Evolutionary conservation across 2,329 filamentous ascomycete genomes (phyloP).

Genomic region (Juglanconis juglandina): DNA sequence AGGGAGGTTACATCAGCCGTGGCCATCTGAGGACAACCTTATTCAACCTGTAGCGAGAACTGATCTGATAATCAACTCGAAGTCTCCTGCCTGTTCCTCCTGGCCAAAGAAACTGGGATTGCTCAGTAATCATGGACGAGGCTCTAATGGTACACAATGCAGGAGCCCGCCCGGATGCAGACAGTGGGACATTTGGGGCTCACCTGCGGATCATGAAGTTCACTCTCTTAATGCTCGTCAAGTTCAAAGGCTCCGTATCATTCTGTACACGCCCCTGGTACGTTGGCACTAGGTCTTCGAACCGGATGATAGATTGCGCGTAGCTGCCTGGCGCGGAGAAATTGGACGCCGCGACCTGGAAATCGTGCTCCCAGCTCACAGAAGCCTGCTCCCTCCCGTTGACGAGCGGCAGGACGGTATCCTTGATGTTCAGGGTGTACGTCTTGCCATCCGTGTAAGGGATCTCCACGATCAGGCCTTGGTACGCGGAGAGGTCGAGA

Average conservation of each 20-base stretch:
- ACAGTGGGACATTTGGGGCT: background rate
- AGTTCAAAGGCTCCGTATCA: background rate
- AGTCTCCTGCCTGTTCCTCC: too few relatives aligned
- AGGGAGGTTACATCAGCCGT: too few relatives aligned
- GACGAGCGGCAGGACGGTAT: slow-evolving; percentile 46
- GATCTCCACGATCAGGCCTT: slow-evolving; percentile 47
- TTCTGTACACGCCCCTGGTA: slow-evolving; percentile 4
- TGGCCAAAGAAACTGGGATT: too few relatives aligned
- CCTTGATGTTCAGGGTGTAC: slow-evolving; percentile 59
- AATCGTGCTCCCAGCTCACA: slow-evolving; percentile 56
- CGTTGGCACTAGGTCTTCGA: background rate
- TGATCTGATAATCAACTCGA: too few relatives aligned
- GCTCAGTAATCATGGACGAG: too few relatives aligned
- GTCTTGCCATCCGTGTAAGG: slow-evolving; percentile 46
- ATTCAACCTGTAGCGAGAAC: too few relatives aligned
- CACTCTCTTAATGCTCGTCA: background rate
- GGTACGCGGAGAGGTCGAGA: slow-evolving; percentile 53
- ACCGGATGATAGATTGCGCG: background rate
- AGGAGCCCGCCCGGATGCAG: too few relatives aligned
- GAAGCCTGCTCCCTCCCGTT: slow-evolving; percentile 54
- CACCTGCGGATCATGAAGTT: slow-evolving; percentile 7
- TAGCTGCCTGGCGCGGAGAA: background rate
- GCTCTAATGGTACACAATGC: too few relatives aligned
- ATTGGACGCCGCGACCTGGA: slow-evolving; percentile 25
- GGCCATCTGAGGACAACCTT: too few relatives aligned